Conservation (phyloP, 176 grass and related monocot species). For the Miscanthus lutarioriparius region DNA sequence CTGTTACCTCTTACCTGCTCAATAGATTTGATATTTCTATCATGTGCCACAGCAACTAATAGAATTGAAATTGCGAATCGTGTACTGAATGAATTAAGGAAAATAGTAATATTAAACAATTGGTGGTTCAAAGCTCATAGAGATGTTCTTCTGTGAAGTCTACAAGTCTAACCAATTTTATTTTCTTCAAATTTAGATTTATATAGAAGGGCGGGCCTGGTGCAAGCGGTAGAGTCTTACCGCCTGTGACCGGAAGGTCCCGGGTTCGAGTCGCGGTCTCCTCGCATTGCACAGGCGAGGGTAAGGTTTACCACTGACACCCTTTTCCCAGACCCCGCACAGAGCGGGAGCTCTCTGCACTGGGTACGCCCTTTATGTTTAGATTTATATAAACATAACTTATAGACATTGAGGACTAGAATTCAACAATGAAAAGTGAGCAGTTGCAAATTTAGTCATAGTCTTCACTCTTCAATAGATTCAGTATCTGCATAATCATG, state of each 20-base stretch:
- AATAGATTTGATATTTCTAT: not conserved
- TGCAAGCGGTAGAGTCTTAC: no score
- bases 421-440: not conserved
- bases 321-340: no score
- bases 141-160: not conserved
- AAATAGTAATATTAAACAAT: not conserved
- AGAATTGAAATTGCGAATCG: not conserved
- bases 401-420: not conserved
- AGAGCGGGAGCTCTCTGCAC: no score
- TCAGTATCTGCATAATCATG: conserved; percentile 3
- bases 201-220: no score
- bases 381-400: not conserved
- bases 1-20: not conserved
- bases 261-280: no score
- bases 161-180: not conserved
- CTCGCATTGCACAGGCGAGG: no score
- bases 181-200: not conserved
- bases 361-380: no score
- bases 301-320: no score
- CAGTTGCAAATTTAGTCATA: not conserved
- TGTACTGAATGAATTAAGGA: not conserved
- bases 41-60: not conserved
- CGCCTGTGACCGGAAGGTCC: no score
- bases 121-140: not conserved
- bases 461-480: not conserved